Evolutionary conservation across 1,284 basidiomycete species (phyloP).

Genomic region (Rhodotorula sp.): DNA sequence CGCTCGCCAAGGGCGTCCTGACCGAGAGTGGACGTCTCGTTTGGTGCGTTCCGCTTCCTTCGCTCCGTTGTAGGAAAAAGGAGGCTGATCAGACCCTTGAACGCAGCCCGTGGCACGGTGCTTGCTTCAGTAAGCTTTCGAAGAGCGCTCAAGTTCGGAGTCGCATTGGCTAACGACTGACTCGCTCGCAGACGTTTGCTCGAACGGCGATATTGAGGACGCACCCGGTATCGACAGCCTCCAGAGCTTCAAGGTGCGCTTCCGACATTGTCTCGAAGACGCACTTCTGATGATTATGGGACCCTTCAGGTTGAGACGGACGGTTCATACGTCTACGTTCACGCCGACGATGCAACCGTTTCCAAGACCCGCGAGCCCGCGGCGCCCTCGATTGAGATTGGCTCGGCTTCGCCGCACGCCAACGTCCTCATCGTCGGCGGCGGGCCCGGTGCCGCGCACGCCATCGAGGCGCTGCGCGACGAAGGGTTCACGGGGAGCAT

Average conservation of each 20-base stretch:
- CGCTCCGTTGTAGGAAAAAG: not conserved
- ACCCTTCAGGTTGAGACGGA: slow-evolving; percentile 57
- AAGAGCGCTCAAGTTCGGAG: too few relatives aligned
- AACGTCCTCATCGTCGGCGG: slow-evolving; percentile 79
- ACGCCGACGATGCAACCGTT: slow-evolving; percentile 58
- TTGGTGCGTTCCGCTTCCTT: slow-evolving; percentile 55
- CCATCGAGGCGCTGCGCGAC: slow-evolving; percentile 80
- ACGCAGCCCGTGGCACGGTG: slow-evolving; percentile 83
- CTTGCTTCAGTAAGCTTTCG: slow-evolving; percentile 66
- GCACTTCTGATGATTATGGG: not conserved
- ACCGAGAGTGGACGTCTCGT: slow-evolving; percentile 75
- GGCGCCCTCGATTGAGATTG: slow-evolving; percentile 35
- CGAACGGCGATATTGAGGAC: slow-evolving; percentile 66
- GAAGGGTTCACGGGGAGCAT: slow-evolving; percentile 77
- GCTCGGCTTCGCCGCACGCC: slow-evolving; percentile 51
- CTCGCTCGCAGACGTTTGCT: slow-evolving; percentile 60
- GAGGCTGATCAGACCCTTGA: not conserved
- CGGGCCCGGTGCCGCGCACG: slow-evolving; percentile 76
- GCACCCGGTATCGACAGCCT: slow-evolving; percentile 84
- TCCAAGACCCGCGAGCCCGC: slow-evolving; percentile 46
- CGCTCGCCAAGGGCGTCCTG: slow-evolving; percentile 76
- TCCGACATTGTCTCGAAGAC: not conserved
- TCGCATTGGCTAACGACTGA: not conserved
- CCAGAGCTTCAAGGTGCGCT: slow-evolving; percentile 69
- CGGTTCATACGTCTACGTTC: slow-evolving; percentile 62